Evolutionary conservation across 2,329 filamentous ascomycete species (phyloP).

Genomic region (Penicillium sp.): DNA sequence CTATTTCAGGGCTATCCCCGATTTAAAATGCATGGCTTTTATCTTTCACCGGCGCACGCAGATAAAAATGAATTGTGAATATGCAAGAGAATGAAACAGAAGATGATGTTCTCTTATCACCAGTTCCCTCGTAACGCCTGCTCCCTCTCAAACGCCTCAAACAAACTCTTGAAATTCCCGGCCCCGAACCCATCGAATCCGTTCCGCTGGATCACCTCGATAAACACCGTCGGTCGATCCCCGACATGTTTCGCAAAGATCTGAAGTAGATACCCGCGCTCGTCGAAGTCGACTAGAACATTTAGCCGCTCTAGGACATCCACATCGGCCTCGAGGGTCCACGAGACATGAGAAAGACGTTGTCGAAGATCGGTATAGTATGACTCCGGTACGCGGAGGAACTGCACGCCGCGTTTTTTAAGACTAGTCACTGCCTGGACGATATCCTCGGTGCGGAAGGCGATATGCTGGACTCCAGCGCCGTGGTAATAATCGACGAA

Average conservation of each 20-base stretch:
- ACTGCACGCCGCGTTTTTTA: slow-evolving; percentile 78
- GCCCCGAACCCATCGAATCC: slow-evolving; percentile 88
- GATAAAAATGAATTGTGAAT: slow-evolving; percentile 37
- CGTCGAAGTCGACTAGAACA: slow-evolving; percentile 91
- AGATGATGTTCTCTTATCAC: not conserved
- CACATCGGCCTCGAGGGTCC: slow-evolving; percentile 73
- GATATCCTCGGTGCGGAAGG: slow-evolving; percentile 78
- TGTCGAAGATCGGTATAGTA: slow-evolving; percentile 78
- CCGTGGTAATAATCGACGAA: slow-evolving; percentile 81
- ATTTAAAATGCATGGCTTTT: not conserved
- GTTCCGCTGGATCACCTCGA: slow-evolving; percentile 90
- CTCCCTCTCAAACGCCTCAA: slow-evolving; percentile 90
- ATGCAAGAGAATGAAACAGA: slow-evolving; percentile 39
- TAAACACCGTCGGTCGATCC: slow-evolving; percentile 90
- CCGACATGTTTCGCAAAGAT: slow-evolving; percentile 81
- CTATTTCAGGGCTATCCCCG: too few relatives aligned
- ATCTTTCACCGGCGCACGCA: not conserved
- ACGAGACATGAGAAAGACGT: slow-evolving; percentile 63
- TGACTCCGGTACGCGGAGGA: slow-evolving; percentile 79
- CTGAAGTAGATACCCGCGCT: slow-evolving; percentile 77
- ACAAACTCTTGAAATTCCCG: slow-evolving; percentile 89
- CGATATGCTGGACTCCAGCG: slow-evolving; percentile 87
- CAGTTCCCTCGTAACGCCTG: slow-evolving; percentile 78
- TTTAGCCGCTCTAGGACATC: slow-evolving; percentile 73
- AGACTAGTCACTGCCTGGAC: slow-evolving; percentile 72